These are phyloP conservation scores for Chrysoporthe puriensis DNA, from an alignment of 2,329 filamentous ascomycete species.

Conservation along the genomic window DNA sequence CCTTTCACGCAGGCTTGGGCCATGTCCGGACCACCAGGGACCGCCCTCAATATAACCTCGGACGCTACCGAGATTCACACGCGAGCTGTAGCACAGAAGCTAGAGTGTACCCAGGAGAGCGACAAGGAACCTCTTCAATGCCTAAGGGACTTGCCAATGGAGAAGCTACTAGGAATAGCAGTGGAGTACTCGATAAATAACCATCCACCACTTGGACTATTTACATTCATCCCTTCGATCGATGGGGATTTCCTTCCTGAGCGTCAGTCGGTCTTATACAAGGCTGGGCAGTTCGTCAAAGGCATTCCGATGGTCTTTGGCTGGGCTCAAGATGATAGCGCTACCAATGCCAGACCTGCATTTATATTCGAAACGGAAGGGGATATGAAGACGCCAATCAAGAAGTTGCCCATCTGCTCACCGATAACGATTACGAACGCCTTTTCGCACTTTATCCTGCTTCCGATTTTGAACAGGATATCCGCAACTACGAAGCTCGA, in stretches of 20 bases:
- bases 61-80: conserved; percentile 37
- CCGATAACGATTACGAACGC: conserved; percentile 32
- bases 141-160: conserved; percentile 32
- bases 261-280: conserved; percentile 33
- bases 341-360: conserved; percentile 33
- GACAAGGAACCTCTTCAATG: conserved; percentile 32
- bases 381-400: conserved; percentile 33
- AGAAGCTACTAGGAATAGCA: conserved; percentile 32
- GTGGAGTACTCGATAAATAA: conserved; percentile 36
- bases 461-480: conserved; percentile 33
- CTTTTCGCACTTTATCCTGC: conserved; percentile 36
- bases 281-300: conserved; percentile 26
- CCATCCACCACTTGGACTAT: conserved; percentile 34
- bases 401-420: conserved; percentile 32
- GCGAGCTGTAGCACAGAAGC: conserved; percentile 31
- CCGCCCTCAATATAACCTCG: conserved; percentile 37
- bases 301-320: conserved; percentile 34
- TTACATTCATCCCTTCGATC: conserved; percentile 37
- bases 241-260: conserved; percentile 37
- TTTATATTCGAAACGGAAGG: conserved; percentile 31
- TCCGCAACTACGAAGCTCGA: conserved; percentile 30
- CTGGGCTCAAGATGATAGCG: conserved; percentile 37
- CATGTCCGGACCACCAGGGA: conserved; percentile 42
- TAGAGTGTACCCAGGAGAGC: conserved; percentile 29
- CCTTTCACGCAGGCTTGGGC: conserved; percentile 39